Percentiles rank a stretch among this genome's conserved stretches.
phyloP scores from a whole-genome alignment of 2,329 filamentous ascomycete genomes.

The Aspergillus ochraceoroseus region DNA sequence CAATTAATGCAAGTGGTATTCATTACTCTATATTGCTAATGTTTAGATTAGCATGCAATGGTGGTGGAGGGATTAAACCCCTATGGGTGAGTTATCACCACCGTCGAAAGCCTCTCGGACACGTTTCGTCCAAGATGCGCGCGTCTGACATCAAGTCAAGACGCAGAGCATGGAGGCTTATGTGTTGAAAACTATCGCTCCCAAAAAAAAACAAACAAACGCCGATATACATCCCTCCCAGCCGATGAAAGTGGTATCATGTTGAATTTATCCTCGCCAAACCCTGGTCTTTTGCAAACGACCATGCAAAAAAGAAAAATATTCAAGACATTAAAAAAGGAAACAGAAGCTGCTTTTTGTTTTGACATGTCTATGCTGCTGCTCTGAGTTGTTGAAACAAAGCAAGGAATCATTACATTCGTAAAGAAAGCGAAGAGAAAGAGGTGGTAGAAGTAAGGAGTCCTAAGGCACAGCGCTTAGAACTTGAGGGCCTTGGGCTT shows the following conservation, averaged over 20 bases:
- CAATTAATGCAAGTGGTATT: conserved; percentile 12
- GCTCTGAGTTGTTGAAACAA: conserved; percentile 52
- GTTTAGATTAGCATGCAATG: conserved; percentile 35
- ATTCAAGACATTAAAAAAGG: conserved; percentile 28
- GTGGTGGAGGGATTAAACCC: conserved; percentile 10
- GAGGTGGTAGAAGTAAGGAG: conserved; percentile 17
- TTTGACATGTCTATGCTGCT: conserved; percentile 39
- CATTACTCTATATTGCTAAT: conserved; percentile 34
- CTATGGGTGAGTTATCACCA: conserved; percentile 1
- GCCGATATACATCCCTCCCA: conserved; percentile 40
- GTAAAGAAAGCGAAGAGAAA: conserved; percentile 33
- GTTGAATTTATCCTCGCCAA: conserved; percentile 46
- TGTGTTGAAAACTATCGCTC: conserved; percentile 43
- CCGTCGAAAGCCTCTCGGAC: conserved; percentile 10
- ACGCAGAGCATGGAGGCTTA: conserved; percentile 21
- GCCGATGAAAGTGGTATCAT: conserved; percentile 47
- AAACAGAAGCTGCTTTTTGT: conserved; percentile 30
- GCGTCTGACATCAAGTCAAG: conserved; percentile 15
- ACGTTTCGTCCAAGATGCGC: conserved; percentile 15
- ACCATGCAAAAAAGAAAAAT: conserved; percentile 41
- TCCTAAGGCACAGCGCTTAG: conserved; percentile 52
- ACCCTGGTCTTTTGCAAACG: conserved; percentile 32
- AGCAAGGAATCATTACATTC: conserved; percentile 44
- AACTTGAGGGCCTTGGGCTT: conserved; percentile 91
- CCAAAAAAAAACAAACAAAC: conserved; percentile 35